A percentile compares a stretch with the other conserved stretches of the same genome.
phyloP scores from a whole-genome alignment of 371 early-diverging fungal species.

The Mucor saturninus region DNA sequence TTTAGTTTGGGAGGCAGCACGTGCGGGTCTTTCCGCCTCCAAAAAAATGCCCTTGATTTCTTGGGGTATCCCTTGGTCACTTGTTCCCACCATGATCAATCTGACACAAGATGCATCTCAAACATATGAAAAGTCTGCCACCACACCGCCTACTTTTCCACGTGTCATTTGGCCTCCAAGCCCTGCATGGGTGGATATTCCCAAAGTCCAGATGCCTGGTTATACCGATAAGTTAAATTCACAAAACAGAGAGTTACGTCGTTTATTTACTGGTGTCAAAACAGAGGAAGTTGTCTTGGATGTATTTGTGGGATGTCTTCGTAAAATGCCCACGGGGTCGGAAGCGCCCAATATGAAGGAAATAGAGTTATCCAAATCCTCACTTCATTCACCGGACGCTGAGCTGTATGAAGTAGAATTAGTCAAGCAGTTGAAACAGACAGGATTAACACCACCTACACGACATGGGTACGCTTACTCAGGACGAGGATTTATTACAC shows the following conservation, averaged over 20 bases:
- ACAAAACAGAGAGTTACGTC: constrained; percentile 38
- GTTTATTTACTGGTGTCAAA: constrained; percentile 43
- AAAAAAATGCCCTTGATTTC: constrained; percentile 12
- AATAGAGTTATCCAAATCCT: constrained; percentile 5
- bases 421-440: constrained; percentile 1
- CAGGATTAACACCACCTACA: constrained; percentile 19
- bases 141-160: constrained; percentile 1
- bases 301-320: constrained; percentile 24
- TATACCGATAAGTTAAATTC: constrained; percentile 27
- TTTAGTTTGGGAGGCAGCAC: constrained; percentile 35
- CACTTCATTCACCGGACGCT: background rate
- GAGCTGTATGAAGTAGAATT: constrained; percentile 22
- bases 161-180: constrained; percentile 29
- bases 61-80: constrained; percentile 48
- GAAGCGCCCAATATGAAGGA: background rate
- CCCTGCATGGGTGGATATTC: constrained; percentile 4
- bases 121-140: background rate
- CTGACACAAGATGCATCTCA: constrained; percentile 7
- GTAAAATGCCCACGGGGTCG: constrained; percentile 9
- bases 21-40: background rate
- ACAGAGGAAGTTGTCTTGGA: constrained; percentile 46
- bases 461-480: constrained; percentile 40
- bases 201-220: constrained; percentile 18
- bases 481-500: constrained; percentile 46
- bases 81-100: constrained; percentile 29